These are phyloP conservation scores for Eucalyptus albens DNA, from an alignment of 345 rosid genomes.

Conservation along the genomic window DNA sequence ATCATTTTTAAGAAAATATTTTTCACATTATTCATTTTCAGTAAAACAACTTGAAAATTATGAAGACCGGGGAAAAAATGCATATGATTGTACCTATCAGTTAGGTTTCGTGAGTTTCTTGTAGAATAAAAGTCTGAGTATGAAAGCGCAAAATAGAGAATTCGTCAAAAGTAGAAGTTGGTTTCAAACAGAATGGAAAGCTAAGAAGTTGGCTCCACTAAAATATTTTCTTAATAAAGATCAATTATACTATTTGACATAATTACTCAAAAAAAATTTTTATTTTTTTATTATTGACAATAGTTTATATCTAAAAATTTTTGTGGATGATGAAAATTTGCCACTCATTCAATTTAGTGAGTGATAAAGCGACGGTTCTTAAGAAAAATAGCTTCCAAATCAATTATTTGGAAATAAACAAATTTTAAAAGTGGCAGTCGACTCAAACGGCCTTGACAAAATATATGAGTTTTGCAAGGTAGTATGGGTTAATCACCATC, in stretches of 20 bases:
- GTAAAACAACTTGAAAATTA: too few species aligned
- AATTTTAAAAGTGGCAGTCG: not conserved
- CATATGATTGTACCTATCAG: too few species aligned
- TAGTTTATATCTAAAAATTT: not conserved
- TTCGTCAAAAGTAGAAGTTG: not conserved
- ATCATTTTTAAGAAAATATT: too few species aligned
- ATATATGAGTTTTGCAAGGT: not conserved
- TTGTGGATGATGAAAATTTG: fast-evolving
- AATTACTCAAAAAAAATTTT: not conserved
- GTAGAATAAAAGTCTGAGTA: not conserved
- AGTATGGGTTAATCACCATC: not conserved
- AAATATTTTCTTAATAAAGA: not conserved
- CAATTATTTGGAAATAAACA: not conserved
- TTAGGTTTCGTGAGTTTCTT: too few species aligned
- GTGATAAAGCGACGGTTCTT: not conserved
- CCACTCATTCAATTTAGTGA: fast-evolving
- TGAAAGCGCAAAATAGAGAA: not conserved
- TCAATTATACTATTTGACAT: not conserved
- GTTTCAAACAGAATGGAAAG: not conserved
- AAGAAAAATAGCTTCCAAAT: not conserved
- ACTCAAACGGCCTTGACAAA: not conserved
- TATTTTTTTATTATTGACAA: not conserved
- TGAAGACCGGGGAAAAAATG: too few species aligned
- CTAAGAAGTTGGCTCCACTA: not conserved
- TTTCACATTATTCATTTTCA: too few species aligned